phyloP scores from a whole-genome alignment of 371 early-diverging fungal species.

The Polyrhizophydium stewartii region DNA sequence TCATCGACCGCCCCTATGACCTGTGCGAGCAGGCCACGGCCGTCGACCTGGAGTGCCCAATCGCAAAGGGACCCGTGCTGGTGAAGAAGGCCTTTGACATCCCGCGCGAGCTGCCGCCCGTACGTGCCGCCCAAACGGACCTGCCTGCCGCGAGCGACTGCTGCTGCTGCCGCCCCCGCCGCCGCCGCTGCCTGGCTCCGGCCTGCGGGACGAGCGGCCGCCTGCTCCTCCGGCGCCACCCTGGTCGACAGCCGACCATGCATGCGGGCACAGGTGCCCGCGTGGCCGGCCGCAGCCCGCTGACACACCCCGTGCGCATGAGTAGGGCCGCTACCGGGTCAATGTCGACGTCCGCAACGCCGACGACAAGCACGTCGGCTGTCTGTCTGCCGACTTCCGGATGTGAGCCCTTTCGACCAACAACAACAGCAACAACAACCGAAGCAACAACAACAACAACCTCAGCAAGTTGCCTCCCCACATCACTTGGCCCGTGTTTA shows the following conservation, averaged over 20 bases:
- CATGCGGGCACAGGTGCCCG: too few relatives aligned
- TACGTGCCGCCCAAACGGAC: conserved; percentile 10
- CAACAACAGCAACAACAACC: too few relatives aligned
- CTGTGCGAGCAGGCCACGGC: conserved; percentile 36
- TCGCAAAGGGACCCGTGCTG: conserved; percentile 32
- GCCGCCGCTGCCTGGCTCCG: too few relatives aligned
- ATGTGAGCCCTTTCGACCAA: too few relatives aligned
- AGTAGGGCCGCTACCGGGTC: conserved; percentile 36
- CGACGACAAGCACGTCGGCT: conserved; percentile 24
- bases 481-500: too few relatives aligned
- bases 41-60: conserved; percentile 37
- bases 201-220: too few relatives aligned
- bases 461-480: too few relatives aligned
- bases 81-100: conserved; percentile 34
- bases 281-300: not conserved
- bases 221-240: too few relatives aligned
- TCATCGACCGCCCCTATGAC: conserved; percentile 29
- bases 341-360: conserved; percentile 22
- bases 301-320: not conserved
- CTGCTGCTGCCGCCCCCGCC: too few relatives aligned
- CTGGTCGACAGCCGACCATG: too few relatives aligned
- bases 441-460: too few relatives aligned
- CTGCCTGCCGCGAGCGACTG: not conserved
- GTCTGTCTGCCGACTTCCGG: conserved; percentile 29
- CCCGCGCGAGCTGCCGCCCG: conserved; percentile 39